A percentile compares a stretch with the other conserved stretches of the same genome.
Evolutionary conservation across 306 rosid genomes (phyloP).

Genomic region (Sophora flavescens): DNA sequence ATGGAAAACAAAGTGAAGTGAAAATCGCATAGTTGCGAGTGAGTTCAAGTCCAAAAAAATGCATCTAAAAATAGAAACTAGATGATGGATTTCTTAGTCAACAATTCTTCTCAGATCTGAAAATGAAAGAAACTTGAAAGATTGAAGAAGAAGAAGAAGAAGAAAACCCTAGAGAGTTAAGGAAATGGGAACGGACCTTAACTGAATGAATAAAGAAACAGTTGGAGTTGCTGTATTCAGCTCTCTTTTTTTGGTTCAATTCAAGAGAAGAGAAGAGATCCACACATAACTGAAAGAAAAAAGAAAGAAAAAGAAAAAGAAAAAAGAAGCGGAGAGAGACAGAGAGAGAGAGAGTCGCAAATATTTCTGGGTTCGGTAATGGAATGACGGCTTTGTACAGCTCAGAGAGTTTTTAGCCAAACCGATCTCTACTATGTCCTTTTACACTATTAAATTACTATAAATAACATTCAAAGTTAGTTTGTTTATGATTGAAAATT

Average conservation of each 20-base stretch:
- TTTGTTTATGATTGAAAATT: too few species aligned
- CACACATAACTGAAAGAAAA: constrained; percentile 26
- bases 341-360: constrained; percentile 49
- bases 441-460: too few species aligned
- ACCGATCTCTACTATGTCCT: too few species aligned
- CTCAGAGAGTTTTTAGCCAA: constrained; percentile 43
- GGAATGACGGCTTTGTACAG: constrained; percentile 60
- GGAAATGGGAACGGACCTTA: constrained; percentile 51
- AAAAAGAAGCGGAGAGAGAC: constrained; percentile 6
- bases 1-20: neutral
- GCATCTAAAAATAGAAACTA: constrained; percentile 29
- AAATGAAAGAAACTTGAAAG: neutral
- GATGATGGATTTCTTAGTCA: constrained; percentile 26
- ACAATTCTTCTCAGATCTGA: constrained; percentile 57
- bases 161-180: constrained; percentile 52
- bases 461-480: too few species aligned
- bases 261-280: constrained; percentile 39
- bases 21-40: neutral
- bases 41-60: constrained; percentile 28
- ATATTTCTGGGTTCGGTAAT: constrained; percentile 47
- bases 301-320: constrained; percentile 4
- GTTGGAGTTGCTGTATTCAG: constrained; percentile 32
- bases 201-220: constrained; percentile 43
- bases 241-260: constrained; percentile 28
- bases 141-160: constrained; percentile 33